These are phyloP conservation scores for Cenchrus fungigraminus DNA, from an alignment of 176 grass and related monocot species.

Conservation along the genomic window DNA sequence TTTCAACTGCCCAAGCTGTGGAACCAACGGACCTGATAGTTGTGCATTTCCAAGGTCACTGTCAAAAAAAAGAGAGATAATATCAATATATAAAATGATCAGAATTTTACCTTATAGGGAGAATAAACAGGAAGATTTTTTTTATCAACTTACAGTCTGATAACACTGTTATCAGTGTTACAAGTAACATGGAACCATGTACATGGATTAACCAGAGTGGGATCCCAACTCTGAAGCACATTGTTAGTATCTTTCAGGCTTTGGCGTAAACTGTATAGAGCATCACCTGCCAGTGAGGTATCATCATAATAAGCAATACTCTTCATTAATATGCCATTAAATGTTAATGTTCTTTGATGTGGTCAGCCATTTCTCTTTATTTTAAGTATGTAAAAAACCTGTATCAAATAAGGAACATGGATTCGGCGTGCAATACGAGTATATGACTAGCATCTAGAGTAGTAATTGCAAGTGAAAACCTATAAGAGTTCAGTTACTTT, in stretches of 20 bases:
- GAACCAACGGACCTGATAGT: conserved; percentile 72
- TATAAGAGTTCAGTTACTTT: neutral
- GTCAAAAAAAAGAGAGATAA: conserved; percentile 2
- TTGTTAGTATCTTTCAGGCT: conserved; percentile 71
- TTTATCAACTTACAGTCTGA: conserved; percentile 75
- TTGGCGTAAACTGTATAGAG: conserved; percentile 62
- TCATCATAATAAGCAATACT: conserved; percentile 38
- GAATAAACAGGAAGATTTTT: neutral
- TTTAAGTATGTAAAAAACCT: neutral
- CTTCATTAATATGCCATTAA: neutral
- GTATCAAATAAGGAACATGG: neutral
- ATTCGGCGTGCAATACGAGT: neutral
- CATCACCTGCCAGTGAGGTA: conserved; percentile 66
- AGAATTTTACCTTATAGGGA: conserved; percentile 1
- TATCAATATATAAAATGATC: conserved; percentile 5
- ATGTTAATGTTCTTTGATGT: neutral
- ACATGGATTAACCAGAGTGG: conserved; percentile 83
- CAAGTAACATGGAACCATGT: conserved; percentile 96
- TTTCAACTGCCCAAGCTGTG: conserved; percentile 70
- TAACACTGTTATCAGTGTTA: conserved; percentile 72
- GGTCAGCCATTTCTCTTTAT: neutral
- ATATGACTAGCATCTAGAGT: neutral
- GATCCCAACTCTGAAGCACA: conserved; percentile 87
- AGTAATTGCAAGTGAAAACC: neutral
- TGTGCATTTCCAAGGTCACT: conserved; percentile 93